Percentiles rank a stretch among this genome's conserved stretches.
Conservation (phyloP, 1,139 yeast species). For the Protomyces gravidus region DNA sequence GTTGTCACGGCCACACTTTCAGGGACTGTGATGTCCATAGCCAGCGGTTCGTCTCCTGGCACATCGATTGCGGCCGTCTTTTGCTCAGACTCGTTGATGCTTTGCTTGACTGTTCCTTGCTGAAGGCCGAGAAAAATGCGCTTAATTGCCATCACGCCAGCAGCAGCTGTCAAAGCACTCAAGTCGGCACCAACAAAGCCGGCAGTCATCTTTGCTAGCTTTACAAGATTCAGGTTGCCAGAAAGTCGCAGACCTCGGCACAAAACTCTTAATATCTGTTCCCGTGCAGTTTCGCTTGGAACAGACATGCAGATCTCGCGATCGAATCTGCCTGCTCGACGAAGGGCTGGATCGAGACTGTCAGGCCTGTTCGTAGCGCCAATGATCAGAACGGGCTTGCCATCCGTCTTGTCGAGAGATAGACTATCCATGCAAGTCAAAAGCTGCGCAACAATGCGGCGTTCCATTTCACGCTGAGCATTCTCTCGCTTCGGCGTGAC, state of each 20-base stretch:
- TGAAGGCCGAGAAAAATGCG: conserved; percentile 55
- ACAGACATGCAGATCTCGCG: conserved; percentile 89
- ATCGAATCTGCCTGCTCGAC: conserved; percentile 96
- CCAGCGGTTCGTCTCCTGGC: conserved; percentile 1
- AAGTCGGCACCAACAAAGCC: conserved; percentile 98
- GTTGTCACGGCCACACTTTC: not conserved
- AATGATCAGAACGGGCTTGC: conserved; percentile 88
- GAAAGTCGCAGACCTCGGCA: conserved; percentile 55
- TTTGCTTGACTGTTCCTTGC: conserved; percentile 6
- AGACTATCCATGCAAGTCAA: conserved; percentile 92
- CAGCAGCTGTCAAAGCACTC: conserved; percentile 88
- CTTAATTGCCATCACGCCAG: conserved; percentile 91
- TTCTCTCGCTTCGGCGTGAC: conserved; percentile 98
- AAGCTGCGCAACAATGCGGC: conserved; percentile 91
- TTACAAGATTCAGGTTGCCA: conserved; percentile 65
- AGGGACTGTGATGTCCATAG: not conserved
- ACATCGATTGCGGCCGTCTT: not conserved
- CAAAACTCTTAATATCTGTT: conserved; percentile 62
- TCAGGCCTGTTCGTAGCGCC: conserved; percentile 99
- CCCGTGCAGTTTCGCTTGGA: conserved; percentile 81
- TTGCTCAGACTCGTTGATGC: not conserved
- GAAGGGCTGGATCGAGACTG: conserved; percentile 86
- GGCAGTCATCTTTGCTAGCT: conserved; percentile 87
- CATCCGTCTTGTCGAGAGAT: conserved; percentile 78
- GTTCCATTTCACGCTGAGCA: conserved; percentile 97